Evolutionary conservation across 208 protist species (phyloP).

Genomic region (Leishmania martiniquensis): DNA sequence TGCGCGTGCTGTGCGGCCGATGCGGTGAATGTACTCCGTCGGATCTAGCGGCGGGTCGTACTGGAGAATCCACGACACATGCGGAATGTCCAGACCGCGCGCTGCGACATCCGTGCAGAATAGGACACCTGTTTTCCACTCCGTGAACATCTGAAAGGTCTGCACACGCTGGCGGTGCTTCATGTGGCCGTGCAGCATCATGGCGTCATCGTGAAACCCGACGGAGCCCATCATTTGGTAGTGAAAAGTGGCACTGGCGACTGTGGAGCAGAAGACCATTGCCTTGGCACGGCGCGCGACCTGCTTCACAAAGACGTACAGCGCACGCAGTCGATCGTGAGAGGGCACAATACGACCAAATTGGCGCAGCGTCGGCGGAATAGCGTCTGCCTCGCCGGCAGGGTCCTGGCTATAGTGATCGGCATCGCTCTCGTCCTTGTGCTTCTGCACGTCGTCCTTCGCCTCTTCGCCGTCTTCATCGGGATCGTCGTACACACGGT

Average conservation of each 20-base stretch:
- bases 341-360: constrained; percentile 78
- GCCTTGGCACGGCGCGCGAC: constrained; percentile 95
- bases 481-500: constrained; percentile 43
- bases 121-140: constrained; percentile 88
- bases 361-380: constrained; percentile 83
- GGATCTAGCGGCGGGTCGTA: constrained; percentile 97
- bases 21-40: constrained; percentile 97
- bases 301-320: constrained; percentile 98
- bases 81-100: constrained; percentile 96
- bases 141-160: constrained; percentile 90
- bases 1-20: constrained; percentile 96
- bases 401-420: constrained; percentile 12
- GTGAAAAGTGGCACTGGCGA: constrained; percentile 98
- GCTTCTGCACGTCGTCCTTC: constrained; percentile 25
- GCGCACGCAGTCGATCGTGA: constrained; percentile 67
- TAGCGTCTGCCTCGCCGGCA: constrained; percentile 51
- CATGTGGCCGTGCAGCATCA: constrained; percentile 97
- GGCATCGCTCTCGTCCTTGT: constrained; percentile 1
- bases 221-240: constrained; percentile 99
- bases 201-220: constrained; percentile 96
- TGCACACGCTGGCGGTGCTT: constrained; percentile 94
- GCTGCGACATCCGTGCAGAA: constrained; percentile 96
- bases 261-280: constrained; percentile 98
- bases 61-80: constrained; percentile 98
- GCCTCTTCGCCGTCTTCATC: constrained; percentile 17